Evolutionary conservation across 768 basidiomycete species (phyloP).

Genomic region (Collybiopsis confluens): DNA sequence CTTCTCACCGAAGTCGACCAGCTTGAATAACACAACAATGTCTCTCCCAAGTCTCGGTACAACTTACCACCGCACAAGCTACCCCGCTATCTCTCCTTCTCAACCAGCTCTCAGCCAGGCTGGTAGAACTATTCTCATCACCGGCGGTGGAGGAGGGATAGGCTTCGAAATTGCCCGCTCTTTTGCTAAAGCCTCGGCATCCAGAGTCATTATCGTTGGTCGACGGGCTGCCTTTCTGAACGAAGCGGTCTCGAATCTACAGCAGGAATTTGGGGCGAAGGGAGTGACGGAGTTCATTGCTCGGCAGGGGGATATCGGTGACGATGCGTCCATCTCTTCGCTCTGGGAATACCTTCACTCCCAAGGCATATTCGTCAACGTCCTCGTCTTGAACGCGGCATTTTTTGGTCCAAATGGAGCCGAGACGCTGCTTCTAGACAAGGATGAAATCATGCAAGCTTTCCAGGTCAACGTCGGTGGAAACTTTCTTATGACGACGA

Average conservation of each 20-base stretch:
- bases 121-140: constrained; percentile 1
- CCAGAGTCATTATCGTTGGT: not conserved
- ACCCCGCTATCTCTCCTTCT: constrained; percentile 1
- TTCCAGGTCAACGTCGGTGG: no score
- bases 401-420: no score
- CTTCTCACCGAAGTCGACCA: no score
- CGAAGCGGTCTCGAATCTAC: not conserved
- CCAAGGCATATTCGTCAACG: not conserved
- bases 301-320: constrained; percentile 1
- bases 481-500: no score
- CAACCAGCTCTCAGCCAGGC: not conserved
- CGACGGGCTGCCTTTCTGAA: not conserved
- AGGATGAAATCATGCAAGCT: no score
- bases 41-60: not conserved
- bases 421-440: no score
- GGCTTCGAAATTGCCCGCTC: constrained; percentile 1
- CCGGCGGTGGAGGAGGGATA: not conserved
- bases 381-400: not conserved
- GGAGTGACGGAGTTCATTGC: not conserved
- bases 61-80: not conserved
- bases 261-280: not conserved
- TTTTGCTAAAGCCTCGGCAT: not conserved
- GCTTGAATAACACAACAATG: no score
- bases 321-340: not conserved
- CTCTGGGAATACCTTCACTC: not conserved